A percentile compares a stretch with the other conserved stretches of the same genome.
phyloP scores from a whole-genome alignment of 2,329 filamentous ascomycete species.

The Chalara sp. region DNA sequence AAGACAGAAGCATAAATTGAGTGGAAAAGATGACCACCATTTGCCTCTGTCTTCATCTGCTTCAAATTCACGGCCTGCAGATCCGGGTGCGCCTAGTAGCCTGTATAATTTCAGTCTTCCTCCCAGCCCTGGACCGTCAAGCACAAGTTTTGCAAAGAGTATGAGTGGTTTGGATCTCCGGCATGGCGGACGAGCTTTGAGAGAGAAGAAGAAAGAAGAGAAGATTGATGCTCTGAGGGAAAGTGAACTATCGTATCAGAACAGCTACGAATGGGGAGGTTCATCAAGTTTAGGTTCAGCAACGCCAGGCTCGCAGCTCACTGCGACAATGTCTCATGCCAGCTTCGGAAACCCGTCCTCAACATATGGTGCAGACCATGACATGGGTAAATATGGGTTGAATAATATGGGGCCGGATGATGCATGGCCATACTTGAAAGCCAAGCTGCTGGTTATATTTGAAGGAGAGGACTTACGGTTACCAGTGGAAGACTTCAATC shows the following conservation, averaged over 20 bases:
- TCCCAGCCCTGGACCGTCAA: constrained; percentile 60
- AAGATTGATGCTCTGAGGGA: constrained; percentile 34
- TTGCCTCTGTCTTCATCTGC: constrained; percentile 68
- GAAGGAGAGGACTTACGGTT: constrained; percentile 73
- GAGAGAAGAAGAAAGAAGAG: constrained; percentile 77
- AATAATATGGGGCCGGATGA: constrained; percentile 69
- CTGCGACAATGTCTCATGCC: constrained; percentile 1
- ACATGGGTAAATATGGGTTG: constrained; percentile 54
- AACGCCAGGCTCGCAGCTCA: constrained; percentile 31
- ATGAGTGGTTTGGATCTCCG: constrained; percentile 75
- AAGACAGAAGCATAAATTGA: constrained; percentile 71
- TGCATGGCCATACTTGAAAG: constrained; percentile 75
- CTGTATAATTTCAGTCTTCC: constrained; percentile 75
- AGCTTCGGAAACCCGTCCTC: constrained; percentile 24
- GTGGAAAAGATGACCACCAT: constrained; percentile 64
- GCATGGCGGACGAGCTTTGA: constrained; percentile 67
- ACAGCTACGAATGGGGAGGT: constrained; percentile 40
- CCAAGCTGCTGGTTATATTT: constrained; percentile 70
- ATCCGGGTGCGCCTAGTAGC: constrained; percentile 67
- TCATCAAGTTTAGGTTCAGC: constrained; percentile 44
- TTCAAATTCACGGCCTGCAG: constrained; percentile 70
- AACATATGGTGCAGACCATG: constrained; percentile 44
- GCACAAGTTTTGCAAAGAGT: constrained; percentile 67
- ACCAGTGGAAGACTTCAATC: constrained; percentile 80
- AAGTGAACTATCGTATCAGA: constrained; percentile 25